These are phyloP conservation scores for Cutaneotrichosporon sp. DNA, from an alignment of 1,284 basidiomycete species.

Conservation along the genomic window DNA sequence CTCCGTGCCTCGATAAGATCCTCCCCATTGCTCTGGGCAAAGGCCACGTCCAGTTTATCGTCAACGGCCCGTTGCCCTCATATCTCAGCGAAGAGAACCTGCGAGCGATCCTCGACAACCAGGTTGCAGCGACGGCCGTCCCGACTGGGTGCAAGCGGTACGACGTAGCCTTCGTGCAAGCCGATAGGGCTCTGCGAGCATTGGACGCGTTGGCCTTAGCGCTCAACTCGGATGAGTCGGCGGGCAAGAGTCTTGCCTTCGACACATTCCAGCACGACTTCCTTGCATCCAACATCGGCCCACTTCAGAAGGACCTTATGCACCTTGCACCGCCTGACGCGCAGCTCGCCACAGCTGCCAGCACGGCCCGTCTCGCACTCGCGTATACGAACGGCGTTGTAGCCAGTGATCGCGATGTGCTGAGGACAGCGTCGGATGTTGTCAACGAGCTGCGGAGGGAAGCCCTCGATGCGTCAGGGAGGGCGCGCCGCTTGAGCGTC, in stretches of 20 bases:
- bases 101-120: constrained; percentile 18
- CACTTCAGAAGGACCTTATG: constrained; percentile 23
- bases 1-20: constrained; percentile 8
- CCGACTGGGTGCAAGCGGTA: background rate
- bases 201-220: constrained; percentile 30
- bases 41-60: constrained; percentile 26
- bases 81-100: constrained; percentile 17
- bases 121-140: constrained; percentile 13
- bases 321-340: constrained; percentile 3
- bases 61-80: constrained; percentile 36
- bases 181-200: constrained; percentile 32
- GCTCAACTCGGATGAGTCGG: constrained; percentile 9
- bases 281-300: constrained; percentile 34
- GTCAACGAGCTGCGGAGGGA: constrained; percentile 18
- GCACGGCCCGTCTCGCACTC: constrained; percentile 20
- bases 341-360: constrained; percentile 25
- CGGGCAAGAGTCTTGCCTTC: constrained; percentile 22
- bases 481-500: constrained; percentile 31
- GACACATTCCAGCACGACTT: constrained; percentile 37
- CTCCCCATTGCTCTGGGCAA: constrained; percentile 22
- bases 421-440: constrained; percentile 16
- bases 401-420: constrained; percentile 21
- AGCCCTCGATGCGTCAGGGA: constrained; percentile 23
- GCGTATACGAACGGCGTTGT: constrained; percentile 26
- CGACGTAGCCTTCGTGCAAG: constrained; percentile 28